phyloP scores from a whole-genome alignment of 306 rosid genomes.

The Trifolium dubium region DNA sequence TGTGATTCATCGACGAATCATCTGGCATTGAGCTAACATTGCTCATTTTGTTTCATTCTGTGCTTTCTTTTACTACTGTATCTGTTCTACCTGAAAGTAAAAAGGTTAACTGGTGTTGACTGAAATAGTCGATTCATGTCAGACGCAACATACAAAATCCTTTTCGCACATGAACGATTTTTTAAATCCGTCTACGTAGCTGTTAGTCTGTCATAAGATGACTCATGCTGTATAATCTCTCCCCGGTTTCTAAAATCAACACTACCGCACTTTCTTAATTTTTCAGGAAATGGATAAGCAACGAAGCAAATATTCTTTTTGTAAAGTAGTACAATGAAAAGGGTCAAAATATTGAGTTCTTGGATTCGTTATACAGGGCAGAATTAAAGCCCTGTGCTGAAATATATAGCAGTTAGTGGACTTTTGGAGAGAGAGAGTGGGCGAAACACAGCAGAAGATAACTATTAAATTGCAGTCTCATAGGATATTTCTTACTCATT shows the following conservation, averaged over 20 bases:
- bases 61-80: not conserved
- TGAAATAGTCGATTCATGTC: slow-evolving; percentile 13
- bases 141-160: slow-evolving; percentile 16
- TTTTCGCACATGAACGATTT: not conserved
- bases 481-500: not conserved
- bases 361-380: not conserved
- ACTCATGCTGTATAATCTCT: not conserved
- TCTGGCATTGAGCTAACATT: slow-evolving; percentile 17
- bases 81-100: slow-evolving; percentile 15
- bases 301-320: not conserved
- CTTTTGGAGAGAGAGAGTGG: not conserved
- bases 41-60: slow-evolving; percentile 2
- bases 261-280: not conserved
- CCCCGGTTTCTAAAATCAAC: not conserved
- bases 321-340: not conserved
- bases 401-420: not conserved
- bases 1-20: slow-evolving; percentile 10
- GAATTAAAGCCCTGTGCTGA: too few relatives aligned
- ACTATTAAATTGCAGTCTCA: slow-evolving; percentile 2
- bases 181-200: not conserved
- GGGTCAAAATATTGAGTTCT: not conserved
- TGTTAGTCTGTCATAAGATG: not conserved
- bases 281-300: not conserved
- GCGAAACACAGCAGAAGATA: not conserved
- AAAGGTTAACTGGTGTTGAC: slow-evolving; percentile 8